Evolutionary conservation across 2,329 filamentous ascomycete genomes (phyloP).

Genomic region (Furcasterigmium furcatum): DNA sequence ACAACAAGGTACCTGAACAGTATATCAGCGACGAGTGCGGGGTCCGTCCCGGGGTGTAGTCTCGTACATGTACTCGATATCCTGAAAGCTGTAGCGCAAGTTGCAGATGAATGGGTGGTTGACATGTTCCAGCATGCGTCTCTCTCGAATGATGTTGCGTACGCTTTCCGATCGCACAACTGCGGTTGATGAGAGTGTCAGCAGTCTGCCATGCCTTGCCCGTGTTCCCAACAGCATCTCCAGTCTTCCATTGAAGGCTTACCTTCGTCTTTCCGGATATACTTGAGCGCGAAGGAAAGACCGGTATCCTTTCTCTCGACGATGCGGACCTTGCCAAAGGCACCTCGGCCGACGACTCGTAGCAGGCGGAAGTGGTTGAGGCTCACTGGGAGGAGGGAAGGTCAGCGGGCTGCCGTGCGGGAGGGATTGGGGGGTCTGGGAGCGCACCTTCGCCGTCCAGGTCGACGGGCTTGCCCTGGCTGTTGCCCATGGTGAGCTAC

Average conservation of each 20-base stretch:
- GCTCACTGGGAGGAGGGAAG: slow-evolving; percentile 61
- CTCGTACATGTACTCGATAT: slow-evolving; percentile 94
- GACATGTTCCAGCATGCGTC: slow-evolving; percentile 95
- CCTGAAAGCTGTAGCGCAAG: slow-evolving; percentile 97
- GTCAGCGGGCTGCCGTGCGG: slow-evolving; percentile 4
- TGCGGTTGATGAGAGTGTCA: slow-evolving; percentile 30
- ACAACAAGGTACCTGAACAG: slow-evolving; percentile 89
- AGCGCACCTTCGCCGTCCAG: slow-evolving; percentile 86
- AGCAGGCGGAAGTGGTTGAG: slow-evolving; percentile 95
- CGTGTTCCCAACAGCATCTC: too few relatives aligned
- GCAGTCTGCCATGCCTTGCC: too few relatives aligned
- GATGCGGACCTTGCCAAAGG: slow-evolving; percentile 97
- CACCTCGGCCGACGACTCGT: slow-evolving; percentile 93
- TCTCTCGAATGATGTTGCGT: slow-evolving; percentile 95
- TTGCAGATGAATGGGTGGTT: slow-evolving; percentile 99
- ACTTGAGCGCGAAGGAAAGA: slow-evolving; percentile 93
- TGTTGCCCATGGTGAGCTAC: slow-evolving; percentile 74
- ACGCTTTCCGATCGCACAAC: slow-evolving; percentile 97
- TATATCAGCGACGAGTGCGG: slow-evolving; percentile 12
- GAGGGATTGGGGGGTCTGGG: neutral
- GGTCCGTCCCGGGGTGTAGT: neutral
- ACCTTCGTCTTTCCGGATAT: slow-evolving; percentile 99
- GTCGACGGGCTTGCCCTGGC: slow-evolving; percentile 88
- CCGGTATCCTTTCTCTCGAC: slow-evolving; percentile 96
- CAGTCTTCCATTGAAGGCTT: slow-evolving; percentile 24